These are phyloP conservation scores for Podaxis sp. DNA, from an alignment of 768 basidiomycete genomes.

Conservation along the genomic window DNA sequence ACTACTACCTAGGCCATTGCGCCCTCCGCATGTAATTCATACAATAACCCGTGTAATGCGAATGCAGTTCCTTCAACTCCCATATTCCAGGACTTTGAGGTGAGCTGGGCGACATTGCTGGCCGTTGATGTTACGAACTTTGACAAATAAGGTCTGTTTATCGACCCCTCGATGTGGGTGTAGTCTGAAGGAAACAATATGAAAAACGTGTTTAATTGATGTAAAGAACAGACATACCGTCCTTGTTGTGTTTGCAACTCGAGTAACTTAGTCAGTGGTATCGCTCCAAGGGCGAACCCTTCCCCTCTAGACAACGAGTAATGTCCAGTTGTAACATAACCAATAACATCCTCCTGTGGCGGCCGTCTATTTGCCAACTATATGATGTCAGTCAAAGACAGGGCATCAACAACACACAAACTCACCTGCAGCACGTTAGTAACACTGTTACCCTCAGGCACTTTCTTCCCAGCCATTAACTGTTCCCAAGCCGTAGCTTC, in stretches of 20 bases:
- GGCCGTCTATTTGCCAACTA: slow-evolving; percentile 50
- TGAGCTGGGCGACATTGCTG: slow-evolving; percentile 53
- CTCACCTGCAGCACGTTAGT: slow-evolving; percentile 20
- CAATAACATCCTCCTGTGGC: slow-evolving; percentile 53
- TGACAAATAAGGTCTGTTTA: slow-evolving; percentile 46
- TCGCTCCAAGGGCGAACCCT: slow-evolving; percentile 75
- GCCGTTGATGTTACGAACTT: slow-evolving; percentile 62
- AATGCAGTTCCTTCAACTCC: slow-evolving; percentile 8
- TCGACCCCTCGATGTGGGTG: slow-evolving; percentile 25
- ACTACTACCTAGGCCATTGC: not conserved
- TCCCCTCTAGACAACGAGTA: slow-evolving; percentile 77
- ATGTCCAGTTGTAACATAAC: slow-evolving; percentile 83
- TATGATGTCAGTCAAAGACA: not conserved
- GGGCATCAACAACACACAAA: slow-evolving; percentile 11
- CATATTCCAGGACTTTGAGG: slow-evolving; percentile 24
- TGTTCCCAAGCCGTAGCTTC: slow-evolving; percentile 51
- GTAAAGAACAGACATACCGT: slow-evolving; percentile 27
- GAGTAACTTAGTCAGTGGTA: slow-evolving; percentile 56
- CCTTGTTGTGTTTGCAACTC: slow-evolving; percentile 49
- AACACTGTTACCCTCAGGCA: not conserved
- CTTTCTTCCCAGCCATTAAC: slow-evolving; percentile 11
- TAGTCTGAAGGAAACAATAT: slow-evolving; percentile 21
- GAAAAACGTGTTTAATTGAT: not conserved
- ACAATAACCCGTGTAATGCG: slow-evolving; percentile 7
- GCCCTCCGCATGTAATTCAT: slow-evolving; percentile 10